Evolutionary conservation across 768 basidiomycete genomes (phyloP).

Genomic region (Rossbeevera mucosa): DNA sequence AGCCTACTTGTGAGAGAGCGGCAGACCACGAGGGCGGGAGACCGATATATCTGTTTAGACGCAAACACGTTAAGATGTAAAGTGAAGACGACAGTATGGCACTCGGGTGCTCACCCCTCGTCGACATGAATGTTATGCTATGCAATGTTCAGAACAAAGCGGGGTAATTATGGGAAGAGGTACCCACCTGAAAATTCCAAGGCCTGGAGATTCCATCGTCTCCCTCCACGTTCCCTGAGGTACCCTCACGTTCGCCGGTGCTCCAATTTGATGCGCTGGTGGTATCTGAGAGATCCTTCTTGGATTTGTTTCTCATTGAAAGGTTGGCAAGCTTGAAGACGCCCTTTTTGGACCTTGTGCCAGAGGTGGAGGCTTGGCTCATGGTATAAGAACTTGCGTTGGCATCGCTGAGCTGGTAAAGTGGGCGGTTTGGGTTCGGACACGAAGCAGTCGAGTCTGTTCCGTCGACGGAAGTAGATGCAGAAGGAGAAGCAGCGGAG

Average conservation of each 20-base stretch:
- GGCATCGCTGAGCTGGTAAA: slow-evolving; percentile 16
- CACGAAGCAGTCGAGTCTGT: slow-evolving; percentile 26
- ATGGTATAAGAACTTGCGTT: slow-evolving; percentile 14
- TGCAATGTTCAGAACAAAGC: slow-evolving; percentile 1
- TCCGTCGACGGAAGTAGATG: slow-evolving; percentile 18
- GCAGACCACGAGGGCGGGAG: slow-evolving; percentile 73
- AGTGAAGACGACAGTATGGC: not conserved
- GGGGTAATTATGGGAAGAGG: not conserved
- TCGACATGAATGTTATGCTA: slow-evolving; percentile 80
- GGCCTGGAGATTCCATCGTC: slow-evolving; percentile 65
- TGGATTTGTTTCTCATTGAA: slow-evolving; percentile 31
- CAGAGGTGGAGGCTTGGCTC: not conserved
- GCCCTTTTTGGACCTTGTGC: slow-evolving; percentile 26
- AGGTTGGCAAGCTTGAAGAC: slow-evolving; percentile 36
- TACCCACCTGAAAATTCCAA: slow-evolving; percentile 67
- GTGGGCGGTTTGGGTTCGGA: slow-evolving; percentile 5
- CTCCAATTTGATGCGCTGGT: slow-evolving; percentile 15
- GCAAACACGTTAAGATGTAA: not conserved
- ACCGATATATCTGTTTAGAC: slow-evolving; percentile 47
- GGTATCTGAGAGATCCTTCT: slow-evolving; percentile 25
- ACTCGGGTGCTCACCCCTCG: slow-evolving; percentile 56
- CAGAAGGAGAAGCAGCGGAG: not conserved
- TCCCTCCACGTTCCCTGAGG: slow-evolving; percentile 22
- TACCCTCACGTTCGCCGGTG: slow-evolving; percentile 8
- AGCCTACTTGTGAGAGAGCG: slow-evolving; percentile 56